Percentiles rank a stretch among this genome's conserved stretches.
phyloP scores from a whole-genome alignment of 345 rosid species.

The Euphorbia pulcherrima region DNA sequence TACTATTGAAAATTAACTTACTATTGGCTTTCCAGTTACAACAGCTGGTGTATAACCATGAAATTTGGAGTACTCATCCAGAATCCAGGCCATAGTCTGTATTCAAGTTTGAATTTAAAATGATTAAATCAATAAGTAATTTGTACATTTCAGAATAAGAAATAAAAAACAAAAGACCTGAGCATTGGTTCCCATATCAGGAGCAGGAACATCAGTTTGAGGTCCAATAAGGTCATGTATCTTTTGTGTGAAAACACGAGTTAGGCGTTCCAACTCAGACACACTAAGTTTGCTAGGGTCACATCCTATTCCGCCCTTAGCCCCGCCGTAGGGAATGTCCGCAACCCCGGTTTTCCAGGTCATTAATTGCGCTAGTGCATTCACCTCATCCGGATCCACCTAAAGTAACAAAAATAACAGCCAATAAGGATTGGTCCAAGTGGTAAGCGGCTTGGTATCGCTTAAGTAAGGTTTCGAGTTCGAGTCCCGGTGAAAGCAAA shows the following conservation, averaged over 20 bases:
- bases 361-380: constrained; percentile 26
- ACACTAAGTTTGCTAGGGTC: constrained; percentile 14
- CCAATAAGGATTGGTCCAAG: too few relatives aligned
- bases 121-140: too few relatives aligned
- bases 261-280: constrained; percentile 14
- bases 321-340: constrained; percentile 21
- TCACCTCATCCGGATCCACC: constrained; percentile 25
- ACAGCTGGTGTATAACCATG: constrained; percentile 26
- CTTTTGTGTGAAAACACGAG: constrained; percentile 26
- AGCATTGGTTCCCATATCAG: constrained; percentile 20
- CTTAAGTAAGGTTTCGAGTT: too few relatives aligned
- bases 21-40: constrained; percentile 28
- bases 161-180: constrained; percentile 5
- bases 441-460: too few relatives aligned
- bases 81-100: constrained; percentile 28
- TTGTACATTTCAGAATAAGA: too few relatives aligned
- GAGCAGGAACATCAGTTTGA: constrained; percentile 24
- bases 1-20: constrained; percentile 10
- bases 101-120: background rate
- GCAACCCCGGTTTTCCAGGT: constrained; percentile 26
- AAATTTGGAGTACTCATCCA: constrained; percentile 24
- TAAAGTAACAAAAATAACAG: too few relatives aligned
- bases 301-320: constrained; percentile 24
- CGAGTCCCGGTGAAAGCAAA: too few relatives aligned
- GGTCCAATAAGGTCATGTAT: constrained; percentile 24